phyloP scores from a whole-genome alignment of 2,329 filamentous ascomycete species.

The Exophiala bonariae region DNA sequence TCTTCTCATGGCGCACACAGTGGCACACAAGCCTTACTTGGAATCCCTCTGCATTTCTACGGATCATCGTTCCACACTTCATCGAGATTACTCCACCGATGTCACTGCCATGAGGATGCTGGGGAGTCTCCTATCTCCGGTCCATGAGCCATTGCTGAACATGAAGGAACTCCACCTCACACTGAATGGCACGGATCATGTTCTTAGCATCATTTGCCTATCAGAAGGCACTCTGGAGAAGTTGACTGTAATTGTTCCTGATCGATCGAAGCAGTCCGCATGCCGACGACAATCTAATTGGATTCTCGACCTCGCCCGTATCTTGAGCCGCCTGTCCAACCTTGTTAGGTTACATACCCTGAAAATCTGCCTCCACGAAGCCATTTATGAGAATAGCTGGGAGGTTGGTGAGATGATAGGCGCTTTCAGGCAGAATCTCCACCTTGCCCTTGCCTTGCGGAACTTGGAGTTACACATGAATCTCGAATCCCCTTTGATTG shows the following conservation, averaged over 20 bases:
- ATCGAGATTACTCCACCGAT: slow-evolving; percentile 8
- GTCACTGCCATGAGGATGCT: background rate
- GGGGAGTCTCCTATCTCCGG: background rate
- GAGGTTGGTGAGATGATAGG: slow-evolving; percentile 14
- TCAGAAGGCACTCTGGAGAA: slow-evolving; percentile 12
- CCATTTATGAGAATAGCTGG: slow-evolving; percentile 5
- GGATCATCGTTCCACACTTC: slow-evolving; percentile 19
- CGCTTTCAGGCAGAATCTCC: slow-evolving; percentile 10
- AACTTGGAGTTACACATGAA: slow-evolving; percentile 23
- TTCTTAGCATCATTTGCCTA: slow-evolving; percentile 1
- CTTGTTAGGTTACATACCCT: slow-evolving; percentile 11
- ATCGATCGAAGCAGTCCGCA: background rate
- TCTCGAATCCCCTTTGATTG: slow-evolving; percentile 12
- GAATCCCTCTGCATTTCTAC: slow-evolving; percentile 15
- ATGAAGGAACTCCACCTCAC: slow-evolving; percentile 18
- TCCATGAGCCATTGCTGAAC: background rate
- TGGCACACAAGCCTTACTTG: slow-evolving; percentile 22
- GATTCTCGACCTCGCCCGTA: background rate
- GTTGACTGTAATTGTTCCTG: slow-evolving; percentile 11
- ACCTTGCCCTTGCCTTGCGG: slow-evolving; percentile 11
- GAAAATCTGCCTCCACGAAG: slow-evolving; percentile 17
- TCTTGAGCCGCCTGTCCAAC: background rate
- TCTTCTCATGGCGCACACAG: slow-evolving; percentile 11
- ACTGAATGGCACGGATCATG: slow-evolving; percentile 15
- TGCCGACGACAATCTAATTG: background rate